Evolutionary conservation across 805 yeast species (phyloP), one percentile per base, ranked within the genome.

Genomic region (Metschnikowia proteae): DNA sequence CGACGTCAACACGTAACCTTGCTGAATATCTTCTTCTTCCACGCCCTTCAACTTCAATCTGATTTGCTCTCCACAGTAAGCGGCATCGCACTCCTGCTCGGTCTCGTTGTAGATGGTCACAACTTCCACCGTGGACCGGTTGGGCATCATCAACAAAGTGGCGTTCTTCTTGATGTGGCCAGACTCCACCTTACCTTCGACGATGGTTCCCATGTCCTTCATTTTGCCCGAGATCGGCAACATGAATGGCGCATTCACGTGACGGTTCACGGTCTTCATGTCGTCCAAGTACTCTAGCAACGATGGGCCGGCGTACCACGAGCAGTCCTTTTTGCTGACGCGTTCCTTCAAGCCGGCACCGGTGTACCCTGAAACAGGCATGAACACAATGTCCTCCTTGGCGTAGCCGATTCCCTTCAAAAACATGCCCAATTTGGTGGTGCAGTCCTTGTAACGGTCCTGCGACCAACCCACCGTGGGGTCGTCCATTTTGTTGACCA

Each of bases 331-430:
- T 55, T 81, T 66, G 53, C 79, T 65, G 41, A 94, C 88, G 56
- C 91, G 83, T 34, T 88, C 96, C 71, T 89, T 91, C 75, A 94
- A 76, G 59, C 97, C 97, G 48, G 95, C 96, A 64, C 99, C 99
- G 46, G 97, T 89, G 78, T 76, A 94, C 55, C 99, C 99, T 17
- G 97, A 90, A 46, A 94, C 97, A 40, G 99, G 99, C 97, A 94
- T 92, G 73, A 81, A 88, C 22, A 81, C 67, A 48, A 94, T 86
- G 66, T 91, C 96, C 46, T 86, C 88, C 74, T 88, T 89, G 46
- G 79, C 71, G 75, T 90, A 94, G 41, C 99, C 99, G 63, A 88
- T 84, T 61, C 90, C 92, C 66, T 81, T 88, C 68, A 94, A 79
- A 78, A 83, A 94, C 43, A 66, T 62, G 25, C 82, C 81, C 57